These are phyloP conservation scores for Vigna nakashimae DNA, from an alignment of 306 rosid genomes.

Conservation along the genomic window DNA sequence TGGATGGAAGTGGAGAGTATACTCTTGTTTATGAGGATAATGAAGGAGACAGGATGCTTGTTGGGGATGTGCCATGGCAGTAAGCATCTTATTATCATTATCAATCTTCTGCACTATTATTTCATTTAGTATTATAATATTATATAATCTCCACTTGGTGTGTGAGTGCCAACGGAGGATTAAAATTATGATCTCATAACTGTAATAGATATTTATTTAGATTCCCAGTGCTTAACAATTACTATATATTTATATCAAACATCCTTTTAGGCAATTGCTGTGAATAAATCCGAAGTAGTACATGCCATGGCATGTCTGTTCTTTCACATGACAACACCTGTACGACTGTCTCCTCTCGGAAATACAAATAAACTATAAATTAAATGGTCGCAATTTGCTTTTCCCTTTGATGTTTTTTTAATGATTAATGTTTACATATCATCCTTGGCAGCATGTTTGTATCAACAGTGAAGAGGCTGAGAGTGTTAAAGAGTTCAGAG, in stretches of 20 bases:
- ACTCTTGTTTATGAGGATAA: conserved; percentile 98
- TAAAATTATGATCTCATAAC: conserved; percentile 7
- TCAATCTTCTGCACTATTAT: conserved; percentile 41
- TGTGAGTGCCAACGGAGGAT: conserved; percentile 1
- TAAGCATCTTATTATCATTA: conserved; percentile 66
- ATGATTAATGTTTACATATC: neutral
- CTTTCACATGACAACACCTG: conserved; percentile 41
- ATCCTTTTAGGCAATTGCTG: conserved; percentile 32
- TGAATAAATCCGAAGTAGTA: conserved; percentile 42
- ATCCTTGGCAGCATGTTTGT: conserved; percentile 83
- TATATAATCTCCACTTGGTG: conserved; percentile 35
- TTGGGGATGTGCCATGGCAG: conserved; percentile 99
- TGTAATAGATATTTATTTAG: conserved; percentile 35
- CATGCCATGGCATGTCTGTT: conserved; percentile 52
- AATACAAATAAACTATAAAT: conserved; percentile 38
- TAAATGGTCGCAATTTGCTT: conserved; percentile 24
- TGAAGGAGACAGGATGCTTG: conserved; percentile 99
- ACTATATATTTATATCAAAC: conserved; percentile 12
- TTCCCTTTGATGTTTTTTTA: neutral
- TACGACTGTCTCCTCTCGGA: conserved; percentile 39
- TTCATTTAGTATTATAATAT: conserved; percentile 41
- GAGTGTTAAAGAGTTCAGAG: conserved; percentile 92
- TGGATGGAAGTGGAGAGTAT: conserved; percentile 97
- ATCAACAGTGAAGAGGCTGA: conserved; percentile 91
- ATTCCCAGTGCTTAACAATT: conserved; percentile 54